A percentile compares a stretch with the other conserved stretches of the same genome.
Evolutionary conservation across 1,139 yeast genomes (phyloP).

Genomic region (Taphrina wiesneri): DNA sequence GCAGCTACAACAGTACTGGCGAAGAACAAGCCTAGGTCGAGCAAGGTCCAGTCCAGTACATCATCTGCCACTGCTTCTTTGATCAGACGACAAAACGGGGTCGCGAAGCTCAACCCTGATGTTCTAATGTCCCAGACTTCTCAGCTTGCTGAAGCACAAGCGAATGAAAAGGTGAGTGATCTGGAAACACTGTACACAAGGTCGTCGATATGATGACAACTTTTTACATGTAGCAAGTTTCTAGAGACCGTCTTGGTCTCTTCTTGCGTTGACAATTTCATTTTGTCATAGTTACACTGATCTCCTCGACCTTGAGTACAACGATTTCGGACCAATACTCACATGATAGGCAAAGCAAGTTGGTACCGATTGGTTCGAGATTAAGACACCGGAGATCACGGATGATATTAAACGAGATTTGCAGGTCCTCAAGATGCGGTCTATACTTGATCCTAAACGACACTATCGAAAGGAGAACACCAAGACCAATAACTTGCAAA

Average conservation of each 20-base stretch:
- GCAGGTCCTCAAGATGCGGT: constrained; percentile 75
- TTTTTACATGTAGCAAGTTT: constrained; percentile 36
- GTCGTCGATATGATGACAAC: constrained; percentile 38
- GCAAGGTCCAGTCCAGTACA: constrained; percentile 41
- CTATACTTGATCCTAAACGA: constrained; percentile 91
- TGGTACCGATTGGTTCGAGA: constrained; percentile 75
- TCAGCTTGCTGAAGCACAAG: constrained; percentile 17
- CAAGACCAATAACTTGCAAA: constrained; percentile 64
- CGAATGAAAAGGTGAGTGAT: constrained; percentile 15
- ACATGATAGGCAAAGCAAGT: constrained; percentile 34
- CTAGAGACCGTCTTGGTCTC: constrained; percentile 37
- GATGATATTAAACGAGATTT: constrained; percentile 74
- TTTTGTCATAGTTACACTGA: constrained; percentile 44
- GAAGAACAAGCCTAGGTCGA: neutral
- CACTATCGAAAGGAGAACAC: constrained; percentile 62
- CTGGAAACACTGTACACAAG: neutral
- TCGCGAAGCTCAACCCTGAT: constrained; percentile 35
- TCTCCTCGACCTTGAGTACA: neutral
- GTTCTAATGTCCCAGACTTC: constrained; percentile 25
- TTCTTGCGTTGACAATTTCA: constrained; percentile 34
- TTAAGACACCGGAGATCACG: constrained; percentile 79
- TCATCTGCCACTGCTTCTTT: constrained; percentile 35
- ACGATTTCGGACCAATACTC: neutral
- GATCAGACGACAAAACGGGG: constrained; percentile 33
- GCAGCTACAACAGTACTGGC: constrained; percentile 19